Evolutionary conservation across 2,329 filamentous ascomycete species (phyloP), one percentile per base, ranked within the genome.

Genomic region (Verticillium nubilum): DNA sequence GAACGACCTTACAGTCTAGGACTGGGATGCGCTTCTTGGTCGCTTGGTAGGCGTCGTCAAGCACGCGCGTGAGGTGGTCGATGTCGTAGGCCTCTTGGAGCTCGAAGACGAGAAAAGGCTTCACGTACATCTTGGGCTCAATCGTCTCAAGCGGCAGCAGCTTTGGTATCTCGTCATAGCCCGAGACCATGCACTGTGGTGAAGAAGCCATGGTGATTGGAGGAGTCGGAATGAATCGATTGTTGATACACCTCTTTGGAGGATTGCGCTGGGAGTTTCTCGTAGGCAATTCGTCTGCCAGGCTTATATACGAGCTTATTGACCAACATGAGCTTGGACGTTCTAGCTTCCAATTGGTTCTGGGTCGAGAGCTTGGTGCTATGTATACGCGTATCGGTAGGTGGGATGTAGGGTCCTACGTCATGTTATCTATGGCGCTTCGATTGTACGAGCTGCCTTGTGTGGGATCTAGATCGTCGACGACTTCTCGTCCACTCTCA

Each of bases 71-170:
- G 5, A 59, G 57, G 28, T 37, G 47, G n/a, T 56, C 54, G 5
- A 37, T 29, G n/a, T 59, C 57, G 4, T 59, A 61, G 25, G 57
- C 23, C 1, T 61, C 57, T 7, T 52, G 27, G 1, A 61, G 54
- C 28, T 59, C 31, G 28, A 61, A 61, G 57, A 54, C 52, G 26
- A 54, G 59, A 27, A 61, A 53, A 9, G 15, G 15, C 15, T 58
- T 54, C 23, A 59, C 26, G 53, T 58, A 61, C 56, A 58, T 55
- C 19, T 57, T 59, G 17, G 58, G 57, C 5, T 54, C 52, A 9
- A 61, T 57, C 17, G 59, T 58, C 33, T 61, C 60, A n/a, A 61
- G 27, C 4, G 60, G 60, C 2, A 59, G 50, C 25, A 61, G 60
- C 13, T 52, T 42, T 28, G 59, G 56, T 12, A 53, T 53, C 52